A percentile compares a stretch with the other conserved stretches of the same genome.
Evolutionary conservation across 371 early-diverging fungal genomes (phyloP).

Genomic region (Mortierella sp.): DNA sequence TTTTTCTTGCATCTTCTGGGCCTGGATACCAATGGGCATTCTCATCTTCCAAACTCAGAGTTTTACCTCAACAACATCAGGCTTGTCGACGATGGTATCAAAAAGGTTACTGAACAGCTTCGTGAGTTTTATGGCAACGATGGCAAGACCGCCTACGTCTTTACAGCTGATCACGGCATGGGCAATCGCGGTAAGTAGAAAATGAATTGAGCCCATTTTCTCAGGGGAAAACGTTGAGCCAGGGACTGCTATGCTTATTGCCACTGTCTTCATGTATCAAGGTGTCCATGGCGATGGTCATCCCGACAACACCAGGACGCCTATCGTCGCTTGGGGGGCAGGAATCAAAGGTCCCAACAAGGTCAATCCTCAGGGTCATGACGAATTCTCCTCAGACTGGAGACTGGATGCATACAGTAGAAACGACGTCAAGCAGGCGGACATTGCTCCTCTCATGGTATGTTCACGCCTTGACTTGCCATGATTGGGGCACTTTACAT

Average conservation of each 20-base stretch:
- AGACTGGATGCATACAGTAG: constrained; percentile 64
- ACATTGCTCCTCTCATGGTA: constrained; percentile 96
- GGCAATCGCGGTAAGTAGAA: constrained; percentile 78
- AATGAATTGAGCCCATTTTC: too few relatives aligned
- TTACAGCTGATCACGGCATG: constrained; percentile 98
- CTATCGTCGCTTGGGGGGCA: constrained; percentile 95
- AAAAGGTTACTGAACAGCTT: constrained; percentile 69
- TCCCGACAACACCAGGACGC: constrained; percentile 94
- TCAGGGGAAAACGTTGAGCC: constrained; percentile 19
- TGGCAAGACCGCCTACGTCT: constrained; percentile 86
- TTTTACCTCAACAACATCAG: constrained; percentile 87
- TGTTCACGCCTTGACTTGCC: too few relatives aligned
- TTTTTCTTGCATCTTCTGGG: constrained; percentile 95
- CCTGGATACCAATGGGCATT: constrained; percentile 95
- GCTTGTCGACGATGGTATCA: constrained; percentile 83
- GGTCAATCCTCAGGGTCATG: constrained; percentile 58
- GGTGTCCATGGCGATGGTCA: constrained; percentile 96
- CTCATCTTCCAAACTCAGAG: constrained; percentile 84
- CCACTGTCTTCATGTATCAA: constrained; percentile 7
- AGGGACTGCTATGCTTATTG: constrained; percentile 7
- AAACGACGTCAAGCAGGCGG: constrained; percentile 91
- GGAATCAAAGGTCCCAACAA: constrained; percentile 75
- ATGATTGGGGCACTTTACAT: too few relatives aligned
- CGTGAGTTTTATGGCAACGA: constrained; percentile 85
- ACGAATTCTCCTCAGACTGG: constrained; percentile 80